phyloP scores from a whole-genome alignment of 2,329 filamentous ascomycete species.

The Arthroderma sp. region DNA sequence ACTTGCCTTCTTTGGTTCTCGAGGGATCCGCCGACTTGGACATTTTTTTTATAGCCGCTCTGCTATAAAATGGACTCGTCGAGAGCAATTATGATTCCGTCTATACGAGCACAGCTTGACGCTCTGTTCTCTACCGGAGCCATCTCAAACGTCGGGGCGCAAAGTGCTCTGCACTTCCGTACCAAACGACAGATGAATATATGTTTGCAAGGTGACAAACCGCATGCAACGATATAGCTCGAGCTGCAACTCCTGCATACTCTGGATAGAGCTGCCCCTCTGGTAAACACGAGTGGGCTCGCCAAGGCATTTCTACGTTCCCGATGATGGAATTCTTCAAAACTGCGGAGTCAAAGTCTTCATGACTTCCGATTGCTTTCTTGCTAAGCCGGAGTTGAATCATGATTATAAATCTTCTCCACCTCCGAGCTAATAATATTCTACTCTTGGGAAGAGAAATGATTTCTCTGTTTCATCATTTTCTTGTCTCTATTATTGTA shows the following conservation, averaged over 20 bases:
- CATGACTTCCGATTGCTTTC: not conserved
- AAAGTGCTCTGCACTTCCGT: not conserved
- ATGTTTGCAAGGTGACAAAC: not conserved
- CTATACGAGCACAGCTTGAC: not conserved
- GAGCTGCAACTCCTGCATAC: too few species aligned
- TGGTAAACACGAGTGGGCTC: not conserved
- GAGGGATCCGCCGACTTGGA: not conserved
- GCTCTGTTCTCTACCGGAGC: not conserved
- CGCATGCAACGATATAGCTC: too few species aligned
- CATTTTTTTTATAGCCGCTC: not conserved
- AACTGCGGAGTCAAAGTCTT: not conserved
- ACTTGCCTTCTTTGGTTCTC: not conserved
- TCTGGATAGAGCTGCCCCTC: not conserved
- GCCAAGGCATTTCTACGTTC: not conserved
- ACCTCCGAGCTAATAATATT: not conserved
- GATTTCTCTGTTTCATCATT: not conserved
- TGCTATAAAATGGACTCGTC: not conserved
- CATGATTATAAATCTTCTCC: not conserved
- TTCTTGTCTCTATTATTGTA: not conserved
- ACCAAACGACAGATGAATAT: not conserved
- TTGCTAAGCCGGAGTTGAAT: not conserved
- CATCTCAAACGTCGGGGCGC: too few species aligned
- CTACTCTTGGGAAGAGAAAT: not conserved
- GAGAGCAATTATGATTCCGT: not conserved
- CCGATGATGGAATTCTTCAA: not conserved